phyloP scores from a whole-genome alignment of 1,284 basidiomycete genomes.

The Agroathelia rolfsii region DNA sequence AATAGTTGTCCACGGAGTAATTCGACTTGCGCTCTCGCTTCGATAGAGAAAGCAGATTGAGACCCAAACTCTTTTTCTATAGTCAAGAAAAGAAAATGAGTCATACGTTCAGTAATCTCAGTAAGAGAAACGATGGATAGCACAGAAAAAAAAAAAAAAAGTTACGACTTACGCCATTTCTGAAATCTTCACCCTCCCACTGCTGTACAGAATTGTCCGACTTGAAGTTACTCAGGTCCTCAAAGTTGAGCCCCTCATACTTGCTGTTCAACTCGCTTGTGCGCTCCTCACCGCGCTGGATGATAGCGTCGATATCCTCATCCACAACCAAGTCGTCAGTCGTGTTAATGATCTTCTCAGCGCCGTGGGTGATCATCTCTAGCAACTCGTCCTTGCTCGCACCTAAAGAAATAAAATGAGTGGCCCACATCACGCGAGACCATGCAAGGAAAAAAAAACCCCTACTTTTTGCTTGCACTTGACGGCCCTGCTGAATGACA shows the following conservation, averaged over 20 bases:
- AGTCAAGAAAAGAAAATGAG: slow-evolving; percentile 22
- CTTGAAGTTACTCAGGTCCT: slow-evolving; percentile 97
- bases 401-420: slow-evolving; percentile 29
- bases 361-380: slow-evolving; percentile 98
- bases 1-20: slow-evolving; percentile 91
- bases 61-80: slow-evolving; percentile 48
- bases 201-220: slow-evolving; percentile 82
- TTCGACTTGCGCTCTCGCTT: slow-evolving; percentile 96
- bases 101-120: slow-evolving; percentile 10
- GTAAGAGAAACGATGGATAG: slow-evolving; percentile 2
- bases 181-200: slow-evolving; percentile 97
- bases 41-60: slow-evolving; percentile 83
- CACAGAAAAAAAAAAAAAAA: slow-evolving; percentile 1
- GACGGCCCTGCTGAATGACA: slow-evolving; percentile 93
- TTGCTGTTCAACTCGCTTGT: slow-evolving; percentile 86
- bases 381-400: slow-evolving; percentile 95
- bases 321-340: slow-evolving; percentile 54
- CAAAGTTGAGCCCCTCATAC: slow-evolving; percentile 88
- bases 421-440: slow-evolving; percentile 1
- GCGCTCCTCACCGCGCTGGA: slow-evolving; percentile 83
- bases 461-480: slow-evolving; percentile 57
- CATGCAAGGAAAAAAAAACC: slow-evolving; percentile 1
- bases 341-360: slow-evolving; percentile 91
- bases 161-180: slow-evolving; percentile 43
- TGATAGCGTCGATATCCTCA: slow-evolving; percentile 93